Conservation (phyloP, 441 rosid genomes). For the Flueggea neowawraea region DNA sequence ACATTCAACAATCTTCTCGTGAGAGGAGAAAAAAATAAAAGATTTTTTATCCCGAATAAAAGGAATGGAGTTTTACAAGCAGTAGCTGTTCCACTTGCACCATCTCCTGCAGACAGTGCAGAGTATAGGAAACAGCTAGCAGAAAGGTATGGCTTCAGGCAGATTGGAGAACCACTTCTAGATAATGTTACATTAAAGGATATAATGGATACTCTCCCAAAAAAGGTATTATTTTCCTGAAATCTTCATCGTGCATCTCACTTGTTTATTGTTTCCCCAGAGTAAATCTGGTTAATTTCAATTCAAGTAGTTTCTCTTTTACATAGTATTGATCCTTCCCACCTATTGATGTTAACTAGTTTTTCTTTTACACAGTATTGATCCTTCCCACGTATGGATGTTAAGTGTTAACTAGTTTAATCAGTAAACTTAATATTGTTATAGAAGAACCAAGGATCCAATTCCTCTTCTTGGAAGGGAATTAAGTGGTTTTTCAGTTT, state of each 20-base stretch:
- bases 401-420: too few species aligned
- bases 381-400: too few species aligned
- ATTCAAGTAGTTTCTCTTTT: too few species aligned
- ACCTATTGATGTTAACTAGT: too few species aligned
- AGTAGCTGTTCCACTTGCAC: conserved; percentile 62
- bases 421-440: too few species aligned
- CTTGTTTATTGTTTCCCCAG: background rate
- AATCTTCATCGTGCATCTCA: background rate
- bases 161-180: conserved; percentile 90
- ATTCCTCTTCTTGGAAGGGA: too few species aligned
- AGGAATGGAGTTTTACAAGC: conserved; percentile 45
- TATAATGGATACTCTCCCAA: conserved; percentile 74
- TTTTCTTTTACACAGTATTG: too few species aligned
- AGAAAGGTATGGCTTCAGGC: conserved; percentile 71
- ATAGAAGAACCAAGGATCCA: too few species aligned
- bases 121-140: conserved; percentile 65
- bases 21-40: conserved; percentile 32
- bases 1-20: conserved; percentile 40
- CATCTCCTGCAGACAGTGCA: conserved; percentile 47
- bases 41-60: conserved; percentile 23
- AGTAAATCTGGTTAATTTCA: too few species aligned
- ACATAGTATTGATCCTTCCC: too few species aligned
- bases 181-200: conserved; percentile 70
- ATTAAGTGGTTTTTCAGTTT: too few species aligned
- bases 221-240: conserved; percentile 37